Conservation (phyloP, 805 yeast genomes). For the Danielia reshetovae region DNA sequence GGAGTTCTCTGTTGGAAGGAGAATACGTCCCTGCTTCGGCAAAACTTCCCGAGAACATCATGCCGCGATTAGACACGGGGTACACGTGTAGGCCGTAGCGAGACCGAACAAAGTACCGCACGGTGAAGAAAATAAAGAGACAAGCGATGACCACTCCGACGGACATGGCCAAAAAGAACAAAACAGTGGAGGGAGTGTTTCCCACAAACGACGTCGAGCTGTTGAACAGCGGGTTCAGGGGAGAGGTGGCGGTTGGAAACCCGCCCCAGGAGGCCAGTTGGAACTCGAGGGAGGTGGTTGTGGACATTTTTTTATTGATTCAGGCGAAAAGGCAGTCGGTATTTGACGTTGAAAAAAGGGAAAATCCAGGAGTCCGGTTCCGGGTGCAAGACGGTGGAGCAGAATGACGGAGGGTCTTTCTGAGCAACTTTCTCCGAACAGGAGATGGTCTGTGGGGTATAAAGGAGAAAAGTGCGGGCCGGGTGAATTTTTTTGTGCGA, state of each 20-base stretch:
- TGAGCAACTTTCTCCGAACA: too few relatives aligned
- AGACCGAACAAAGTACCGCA: constrained; percentile 56
- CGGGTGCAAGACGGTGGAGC: too few relatives aligned
- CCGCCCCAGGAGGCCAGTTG: too few relatives aligned
- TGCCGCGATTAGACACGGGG: constrained; percentile 28
- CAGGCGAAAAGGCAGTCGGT: too few relatives aligned
- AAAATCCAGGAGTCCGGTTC: too few relatives aligned
- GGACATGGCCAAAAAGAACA: constrained; percentile 61
- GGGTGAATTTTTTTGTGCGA: too few relatives aligned
- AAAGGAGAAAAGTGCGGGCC: too few relatives aligned
- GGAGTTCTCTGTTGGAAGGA: constrained; percentile 23
- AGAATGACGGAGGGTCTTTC: too few relatives aligned
- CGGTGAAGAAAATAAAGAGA: constrained; percentile 55
- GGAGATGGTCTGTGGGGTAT: too few relatives aligned
- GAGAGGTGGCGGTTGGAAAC: not conserved
- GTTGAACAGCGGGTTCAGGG: constrained; percentile 1
- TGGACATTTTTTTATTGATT: too few relatives aligned
- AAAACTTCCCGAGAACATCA: constrained; percentile 12
- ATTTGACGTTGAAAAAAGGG: too few relatives aligned
- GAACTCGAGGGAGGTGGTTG: too few relatives aligned
- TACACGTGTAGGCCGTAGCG: constrained; percentile 50
- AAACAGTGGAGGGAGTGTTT: constrained; percentile 56
- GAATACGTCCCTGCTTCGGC: constrained; percentile 12
- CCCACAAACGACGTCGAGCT: constrained; percentile 30
- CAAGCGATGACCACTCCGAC: constrained; percentile 57